These are phyloP conservation scores for Nitzschia putrida DNA, from an alignment of 108 stramenopile species.

Conservation along the genomic window DNA sequence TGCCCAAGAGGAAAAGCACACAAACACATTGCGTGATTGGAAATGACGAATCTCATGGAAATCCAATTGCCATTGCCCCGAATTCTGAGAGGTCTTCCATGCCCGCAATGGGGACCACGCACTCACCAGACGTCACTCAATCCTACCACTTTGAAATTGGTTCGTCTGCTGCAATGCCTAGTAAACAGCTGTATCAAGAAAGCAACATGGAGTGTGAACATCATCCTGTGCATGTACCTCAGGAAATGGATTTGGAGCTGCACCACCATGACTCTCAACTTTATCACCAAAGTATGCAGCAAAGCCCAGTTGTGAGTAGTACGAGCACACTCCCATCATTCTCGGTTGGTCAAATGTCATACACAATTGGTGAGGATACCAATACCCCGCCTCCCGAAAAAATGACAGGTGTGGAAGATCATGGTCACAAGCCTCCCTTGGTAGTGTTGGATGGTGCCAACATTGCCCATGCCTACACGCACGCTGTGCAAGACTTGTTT, in stretches of 20 bases:
- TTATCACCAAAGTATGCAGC: background rate
- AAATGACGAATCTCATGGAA: too few species aligned
- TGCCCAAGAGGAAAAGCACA: too few species aligned
- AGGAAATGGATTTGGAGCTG: background rate
- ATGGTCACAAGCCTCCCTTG: conserved; percentile 51
- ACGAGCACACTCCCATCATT: too few species aligned
- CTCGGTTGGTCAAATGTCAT: background rate
- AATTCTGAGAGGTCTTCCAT: too few species aligned
- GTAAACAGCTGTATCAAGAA: background rate
- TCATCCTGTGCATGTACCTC: background rate
- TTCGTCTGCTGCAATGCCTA: too few species aligned
- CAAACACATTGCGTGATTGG: too few species aligned
- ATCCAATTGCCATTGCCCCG: too few species aligned
- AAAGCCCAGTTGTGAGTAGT: too few species aligned
- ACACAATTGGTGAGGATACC: conserved; percentile 1
- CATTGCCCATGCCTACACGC: conserved; percentile 77
- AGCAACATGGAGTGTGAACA: background rate
- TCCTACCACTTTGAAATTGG: too few species aligned
- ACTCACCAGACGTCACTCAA: too few species aligned
- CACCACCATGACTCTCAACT: background rate
- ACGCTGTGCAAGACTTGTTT: conserved; percentile 45
- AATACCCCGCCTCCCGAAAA: conserved; percentile 30
- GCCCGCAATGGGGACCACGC: too few species aligned
- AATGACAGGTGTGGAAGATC: conserved; percentile 61
- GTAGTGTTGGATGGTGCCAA: conserved; percentile 87